Percentiles rank a stretch among this genome's conserved stretches.
Conservation (phyloP, 2,329 filamentous ascomycete genomes). For the Hypoxylon sp. region DNA sequence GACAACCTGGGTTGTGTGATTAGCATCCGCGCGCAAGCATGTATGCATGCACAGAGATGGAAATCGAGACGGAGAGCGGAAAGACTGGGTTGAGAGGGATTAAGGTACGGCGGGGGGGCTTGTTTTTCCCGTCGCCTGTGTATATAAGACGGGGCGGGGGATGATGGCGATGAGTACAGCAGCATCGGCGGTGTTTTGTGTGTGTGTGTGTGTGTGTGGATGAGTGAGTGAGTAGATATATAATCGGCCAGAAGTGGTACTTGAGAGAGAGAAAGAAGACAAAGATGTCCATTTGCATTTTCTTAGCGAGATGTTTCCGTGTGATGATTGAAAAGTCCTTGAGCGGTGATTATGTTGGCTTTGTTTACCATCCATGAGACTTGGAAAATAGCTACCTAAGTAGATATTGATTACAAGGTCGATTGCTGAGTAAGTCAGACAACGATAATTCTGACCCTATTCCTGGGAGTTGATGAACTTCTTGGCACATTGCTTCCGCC, state of each 20-base stretch:
- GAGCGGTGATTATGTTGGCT: background rate
- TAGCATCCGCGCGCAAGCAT: conserved; percentile 32
- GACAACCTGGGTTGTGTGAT: conserved; percentile 40
- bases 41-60: conserved; percentile 19
- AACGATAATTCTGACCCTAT: too few species aligned
- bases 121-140: conserved; percentile 30
- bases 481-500: too few species aligned
- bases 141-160: conserved; percentile 38
- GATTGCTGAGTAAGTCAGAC: too few species aligned
- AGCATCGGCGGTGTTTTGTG: background rate
- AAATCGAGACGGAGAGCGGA: background rate
- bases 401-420: too few species aligned
- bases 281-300: conserved; percentile 25
- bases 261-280: conserved; percentile 34
- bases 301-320: conserved; percentile 10
- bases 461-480: too few species aligned
- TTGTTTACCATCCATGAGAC: background rate
- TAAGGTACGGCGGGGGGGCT: conserved; percentile 11
- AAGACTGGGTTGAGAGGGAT: conserved; percentile 1
- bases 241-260: conserved; percentile 46
- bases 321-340: background rate
- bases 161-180: background rate
- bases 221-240: conserved; percentile 41
- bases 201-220: too few species aligned
- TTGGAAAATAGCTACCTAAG: background rate